Percentiles rank a stretch among this genome's conserved stretches.
Evolutionary conservation across 257 asterid genomes (phyloP).

Genomic region (Agastache rugosa): DNA sequence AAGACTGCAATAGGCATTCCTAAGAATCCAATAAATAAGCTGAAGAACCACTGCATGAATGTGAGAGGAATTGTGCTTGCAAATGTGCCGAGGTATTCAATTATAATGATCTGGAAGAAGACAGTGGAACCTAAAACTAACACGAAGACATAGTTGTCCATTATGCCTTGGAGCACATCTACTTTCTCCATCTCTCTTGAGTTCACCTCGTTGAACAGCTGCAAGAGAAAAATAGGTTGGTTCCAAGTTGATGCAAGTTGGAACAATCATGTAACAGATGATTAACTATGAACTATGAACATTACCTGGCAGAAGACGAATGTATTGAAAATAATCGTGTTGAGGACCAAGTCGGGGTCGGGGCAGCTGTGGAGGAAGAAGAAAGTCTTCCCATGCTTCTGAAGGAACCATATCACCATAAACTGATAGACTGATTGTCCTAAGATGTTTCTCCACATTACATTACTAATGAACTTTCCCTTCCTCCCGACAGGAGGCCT

Average conservation of each 20-base stretch:
- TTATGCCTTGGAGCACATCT: conserved; percentile 63
- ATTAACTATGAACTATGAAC: not conserved
- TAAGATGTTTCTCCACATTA: conserved; percentile 97
- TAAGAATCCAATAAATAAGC: conserved; percentile 63
- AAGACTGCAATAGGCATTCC: conserved; percentile 75
- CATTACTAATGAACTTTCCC: conserved; percentile 73
- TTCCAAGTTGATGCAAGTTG: not conserved
- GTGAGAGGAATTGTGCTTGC: conserved; percentile 80
- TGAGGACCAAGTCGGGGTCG: conserved; percentile 70
- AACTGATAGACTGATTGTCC: conserved; percentile 92
- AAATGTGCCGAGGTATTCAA: conserved; percentile 65
- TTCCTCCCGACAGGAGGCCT: conserved; percentile 87
- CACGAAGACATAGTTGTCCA: conserved; percentile 64
- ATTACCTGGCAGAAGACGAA: conserved; percentile 96
- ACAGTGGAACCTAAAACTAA: conserved; percentile 61
- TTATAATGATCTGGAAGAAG: conserved; percentile 64
- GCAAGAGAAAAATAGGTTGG: conserved; percentile 32
- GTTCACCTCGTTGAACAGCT: conserved; percentile 82
- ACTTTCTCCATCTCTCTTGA: conserved; percentile 76
- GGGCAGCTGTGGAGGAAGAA: conserved; percentile 58
- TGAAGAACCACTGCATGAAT: conserved; percentile 56
- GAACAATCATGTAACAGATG: not conserved
- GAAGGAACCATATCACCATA: conserved; percentile 84
- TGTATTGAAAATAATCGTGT: conserved; percentile 90
- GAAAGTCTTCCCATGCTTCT: conserved; percentile 62